A percentile compares a stretch with the other conserved stretches of the same genome.
Evolutionary conservation across 1,284 basidiomycete species (phyloP).

Genomic region (Naganishia liquefaciens): DNA sequence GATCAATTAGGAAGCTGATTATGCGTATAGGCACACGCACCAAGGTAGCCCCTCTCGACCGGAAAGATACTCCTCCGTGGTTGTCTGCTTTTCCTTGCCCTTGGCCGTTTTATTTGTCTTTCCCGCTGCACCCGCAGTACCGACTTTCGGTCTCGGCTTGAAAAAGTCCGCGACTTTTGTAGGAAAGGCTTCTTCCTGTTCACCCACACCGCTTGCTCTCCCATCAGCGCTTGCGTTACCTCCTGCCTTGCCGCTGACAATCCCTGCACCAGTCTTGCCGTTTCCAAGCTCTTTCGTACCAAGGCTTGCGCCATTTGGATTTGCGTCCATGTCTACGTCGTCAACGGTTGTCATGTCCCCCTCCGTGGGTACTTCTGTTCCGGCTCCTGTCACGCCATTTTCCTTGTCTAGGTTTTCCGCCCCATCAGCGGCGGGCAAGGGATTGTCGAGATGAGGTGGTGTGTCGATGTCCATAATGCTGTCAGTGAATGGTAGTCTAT

Average conservation of each 20-base stretch:
- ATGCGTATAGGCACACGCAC: slow-evolving; percentile 36
- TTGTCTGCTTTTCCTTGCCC: slow-evolving; percentile 46
- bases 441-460: slow-evolving; percentile 23
- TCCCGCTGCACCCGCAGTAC: not conserved
- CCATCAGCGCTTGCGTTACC: not conserved
- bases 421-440: slow-evolving; percentile 2
- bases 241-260: slow-evolving; percentile 11
- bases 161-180: slow-evolving; percentile 23
- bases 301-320: not conserved
- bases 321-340: slow-evolving; percentile 19
- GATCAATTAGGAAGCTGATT: not conserved
- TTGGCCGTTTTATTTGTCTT: slow-evolving; percentile 34
- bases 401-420: not conserved
- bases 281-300: not conserved
- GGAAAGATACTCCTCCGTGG: slow-evolving; percentile 35
- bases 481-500: not conserved
- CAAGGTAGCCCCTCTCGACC: slow-evolving; percentile 53
- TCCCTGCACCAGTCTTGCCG: slow-evolving; percentile 1
- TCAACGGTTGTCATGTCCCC: slow-evolving; percentile 8
- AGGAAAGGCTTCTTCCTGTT: slow-evolving; percentile 18
- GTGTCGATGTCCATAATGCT: slow-evolving; percentile 29
- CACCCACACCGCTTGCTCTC: not conserved
- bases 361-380: not conserved
- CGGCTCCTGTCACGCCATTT: slow-evolving; percentile 7
- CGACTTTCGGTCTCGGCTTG: slow-evolving; percentile 10